Base-by-base conservation (phyloP, 805 yeast genomes). In the Hanseniaspora lachancei region DNA sequence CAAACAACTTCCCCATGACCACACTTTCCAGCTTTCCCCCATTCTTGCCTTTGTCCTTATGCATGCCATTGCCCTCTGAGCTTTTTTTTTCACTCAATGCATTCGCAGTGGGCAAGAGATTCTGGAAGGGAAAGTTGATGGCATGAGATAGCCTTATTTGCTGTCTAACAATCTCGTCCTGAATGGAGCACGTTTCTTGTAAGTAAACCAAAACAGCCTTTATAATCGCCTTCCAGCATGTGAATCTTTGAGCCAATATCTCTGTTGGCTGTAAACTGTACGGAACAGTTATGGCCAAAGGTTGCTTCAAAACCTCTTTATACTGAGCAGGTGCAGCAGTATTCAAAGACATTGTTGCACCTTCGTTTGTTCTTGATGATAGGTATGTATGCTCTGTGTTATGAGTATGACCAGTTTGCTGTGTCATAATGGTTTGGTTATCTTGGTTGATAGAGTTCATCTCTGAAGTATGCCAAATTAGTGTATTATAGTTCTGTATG, bases 151-250 rank as follows among this genome's bases (percentile, higher is more conserved):
- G 74, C 51, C 95, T 73, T 51, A 82, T 70, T 61, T 87, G 93
- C 63, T 87, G 95, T 58, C 95, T 79, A 38, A 86, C 81, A 18
- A 87, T 77, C 65, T 89, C 96, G 67, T 89, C 96, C 66, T 89
- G 93, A 57, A 86, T 89, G 15, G 85, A 77, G 10, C 87, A 88
- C 41, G 81, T 82, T 63, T 89, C 96, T 59, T 77, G 78, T 59
- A 91, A 73, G 64, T 91, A 91, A 48, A 76, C 78, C 21, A 86
- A 75, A 56, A 91, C 70, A 38, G 91, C 83, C 59, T 81, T 80
- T 57, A 89, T 81, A 55, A 89, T 79, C 42, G 78, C 76, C 57
- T 96, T 74, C 96, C 97, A 91, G 2, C 95, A 84, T 50, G 81
- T 76, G 67, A 91, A 89, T 59, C 97, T 74, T 32, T 79, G 76